Percentiles rank a stretch among this genome's conserved stretches.
Evolutionary conservation across 495 filamentous ascomycete species (phyloP).

Genomic region (Patellaria atrata): DNA sequence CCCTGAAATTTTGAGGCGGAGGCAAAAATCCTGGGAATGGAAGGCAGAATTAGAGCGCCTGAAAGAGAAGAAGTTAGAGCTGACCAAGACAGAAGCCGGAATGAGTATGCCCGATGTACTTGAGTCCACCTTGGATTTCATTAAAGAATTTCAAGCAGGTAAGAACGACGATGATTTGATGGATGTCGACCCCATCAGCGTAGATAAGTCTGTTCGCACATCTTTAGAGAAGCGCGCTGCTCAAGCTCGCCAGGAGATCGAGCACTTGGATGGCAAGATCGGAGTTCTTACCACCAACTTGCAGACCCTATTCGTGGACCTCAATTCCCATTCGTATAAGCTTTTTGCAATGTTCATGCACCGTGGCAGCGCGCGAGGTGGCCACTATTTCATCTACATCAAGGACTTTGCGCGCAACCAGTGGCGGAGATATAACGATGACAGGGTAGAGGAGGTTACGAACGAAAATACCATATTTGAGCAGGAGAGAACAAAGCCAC

Average conservation of each 20-base stretch:
- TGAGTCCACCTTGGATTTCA: constrained; percentile 10
- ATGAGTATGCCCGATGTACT: constrained; percentile 14
- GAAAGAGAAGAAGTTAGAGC: constrained; percentile 33
- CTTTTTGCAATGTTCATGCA: constrained; percentile 91
- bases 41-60: constrained; percentile 47
- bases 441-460: constrained; percentile 54
- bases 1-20: constrained; percentile 41
- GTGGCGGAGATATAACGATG: constrained; percentile 94
- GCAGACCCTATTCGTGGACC: constrained; percentile 46
- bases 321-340: constrained; percentile 52
- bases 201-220: constrained; percentile 6
- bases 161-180: constrained; percentile 9
- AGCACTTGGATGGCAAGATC: constrained; percentile 34
- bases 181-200: constrained; percentile 8
- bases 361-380: constrained; percentile 47
- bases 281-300: constrained; percentile 37
- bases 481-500: constrained; percentile 16
- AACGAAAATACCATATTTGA: constrained; percentile 51
- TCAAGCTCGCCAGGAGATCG: constrained; percentile 10
- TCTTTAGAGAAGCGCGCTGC: constrained; percentile 1
- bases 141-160: constrained; percentile 10
- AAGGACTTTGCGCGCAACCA: constrained; percentile 65
- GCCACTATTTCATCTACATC: constrained; percentile 97
- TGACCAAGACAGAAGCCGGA: constrained; percentile 23
- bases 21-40: constrained; percentile 58